Conservation (phyloP, 2,329 filamentous ascomycete species). For the Zymoseptoria passerinii region DNA sequence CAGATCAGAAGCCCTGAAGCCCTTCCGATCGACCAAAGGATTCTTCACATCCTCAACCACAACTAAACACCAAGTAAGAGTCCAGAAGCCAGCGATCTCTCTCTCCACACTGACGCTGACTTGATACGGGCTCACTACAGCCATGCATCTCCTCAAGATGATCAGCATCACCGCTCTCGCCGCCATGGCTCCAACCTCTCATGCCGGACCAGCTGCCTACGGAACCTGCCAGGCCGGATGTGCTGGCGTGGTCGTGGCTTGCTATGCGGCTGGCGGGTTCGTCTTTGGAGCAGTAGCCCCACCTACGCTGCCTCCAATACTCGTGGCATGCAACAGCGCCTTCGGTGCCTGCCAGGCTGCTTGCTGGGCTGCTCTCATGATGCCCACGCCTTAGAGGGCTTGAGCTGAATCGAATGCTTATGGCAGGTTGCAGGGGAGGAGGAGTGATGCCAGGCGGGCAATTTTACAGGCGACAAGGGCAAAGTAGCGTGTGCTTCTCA, state of each 20-base stretch:
- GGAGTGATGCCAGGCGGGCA: no score
- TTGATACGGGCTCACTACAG: neutral
- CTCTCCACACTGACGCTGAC: neutral
- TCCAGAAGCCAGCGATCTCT: neutral
- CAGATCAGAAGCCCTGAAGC: neutral
- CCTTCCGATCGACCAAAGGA: neutral
- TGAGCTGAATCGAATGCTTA: neutral
- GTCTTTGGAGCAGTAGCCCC: constrained; percentile 35
- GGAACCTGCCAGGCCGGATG: constrained; percentile 44
- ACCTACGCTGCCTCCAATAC: constrained; percentile 31
- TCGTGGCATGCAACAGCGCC: constrained; percentile 39
- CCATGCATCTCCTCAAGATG: neutral
- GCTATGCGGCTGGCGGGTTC: constrained; percentile 39
- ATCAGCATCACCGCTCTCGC: neutral
- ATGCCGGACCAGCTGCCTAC: constrained; percentile 34
- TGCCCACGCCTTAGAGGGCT: constrained; percentile 5
- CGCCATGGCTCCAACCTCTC: neutral
- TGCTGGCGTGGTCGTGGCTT: constrained; percentile 37
- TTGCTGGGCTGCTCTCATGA: constrained; percentile 30
- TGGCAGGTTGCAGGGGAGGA: no score
- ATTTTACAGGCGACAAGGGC: neutral
- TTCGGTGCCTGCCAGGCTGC: constrained; percentile 41
- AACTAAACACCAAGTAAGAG: neutral
- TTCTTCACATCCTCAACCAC: neutral
- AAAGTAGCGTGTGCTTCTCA: neutral